Conservation (phyloP, 2,329 filamentous ascomycete genomes). For the Aureobasidium melanogenum region DNA sequence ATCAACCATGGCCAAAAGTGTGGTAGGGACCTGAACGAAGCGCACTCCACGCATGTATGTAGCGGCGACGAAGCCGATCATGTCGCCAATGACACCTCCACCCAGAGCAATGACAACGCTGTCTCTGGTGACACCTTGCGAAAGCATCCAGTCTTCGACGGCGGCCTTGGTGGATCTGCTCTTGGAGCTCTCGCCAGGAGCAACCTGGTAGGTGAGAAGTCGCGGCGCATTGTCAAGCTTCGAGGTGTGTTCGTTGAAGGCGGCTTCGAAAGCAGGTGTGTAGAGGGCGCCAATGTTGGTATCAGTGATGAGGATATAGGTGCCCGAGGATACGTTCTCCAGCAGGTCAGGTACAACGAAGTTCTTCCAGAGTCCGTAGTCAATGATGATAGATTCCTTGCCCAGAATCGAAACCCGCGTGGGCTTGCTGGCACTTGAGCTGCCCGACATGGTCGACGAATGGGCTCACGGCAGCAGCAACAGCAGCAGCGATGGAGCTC, state of each 20-base stretch:
- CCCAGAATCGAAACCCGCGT: slow-evolving; percentile 73
- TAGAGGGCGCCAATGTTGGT: slow-evolving; percentile 81
- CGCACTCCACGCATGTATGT: slow-evolving; percentile 98
- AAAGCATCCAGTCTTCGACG: slow-evolving; percentile 95
- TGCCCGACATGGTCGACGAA: slow-evolving; percentile 6
- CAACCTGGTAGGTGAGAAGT: slow-evolving; percentile 75
- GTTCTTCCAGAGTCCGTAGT: slow-evolving; percentile 79
- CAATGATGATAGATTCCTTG: slow-evolving; percentile 82
- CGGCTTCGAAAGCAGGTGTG: slow-evolving; percentile 63
- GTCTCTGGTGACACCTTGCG: slow-evolving; percentile 85
- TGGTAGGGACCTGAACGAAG: slow-evolving; percentile 94
- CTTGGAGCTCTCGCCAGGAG: slow-evolving; percentile 90
- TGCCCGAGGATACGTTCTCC: slow-evolving; percentile 68
- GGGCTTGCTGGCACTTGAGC: slow-evolving; percentile 20
- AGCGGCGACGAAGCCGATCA: slow-evolving; percentile 94
- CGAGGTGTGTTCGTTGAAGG: slow-evolving; percentile 44
- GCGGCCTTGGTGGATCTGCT: slow-evolving; percentile 86
- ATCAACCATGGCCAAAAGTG: slow-evolving; percentile 92
- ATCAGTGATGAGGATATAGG: slow-evolving; percentile 94
- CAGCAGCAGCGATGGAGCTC: neutral
- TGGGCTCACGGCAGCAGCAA: neutral
- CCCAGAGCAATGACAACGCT: slow-evolving; percentile 91
- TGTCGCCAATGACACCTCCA: slow-evolving; percentile 93
- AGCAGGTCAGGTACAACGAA: slow-evolving; percentile 78
- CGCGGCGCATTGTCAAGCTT: slow-evolving; percentile 45